Conservation (phyloP, 2,329 filamentous ascomycete genomes). For the Alternaria infectoria region DNA sequence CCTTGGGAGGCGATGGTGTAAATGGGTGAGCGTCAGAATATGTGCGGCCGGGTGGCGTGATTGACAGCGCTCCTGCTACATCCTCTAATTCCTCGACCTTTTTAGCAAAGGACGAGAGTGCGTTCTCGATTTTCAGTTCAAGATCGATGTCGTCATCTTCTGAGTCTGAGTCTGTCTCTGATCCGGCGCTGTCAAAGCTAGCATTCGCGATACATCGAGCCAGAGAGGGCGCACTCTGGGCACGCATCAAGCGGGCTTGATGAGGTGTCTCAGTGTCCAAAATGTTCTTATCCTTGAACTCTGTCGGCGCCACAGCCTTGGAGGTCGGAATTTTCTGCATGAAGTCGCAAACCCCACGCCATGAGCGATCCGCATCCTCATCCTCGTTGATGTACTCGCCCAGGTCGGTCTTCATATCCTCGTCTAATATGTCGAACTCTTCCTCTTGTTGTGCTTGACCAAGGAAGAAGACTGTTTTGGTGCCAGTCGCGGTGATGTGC, state of each 20-base stretch:
- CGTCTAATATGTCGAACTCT: not conserved
- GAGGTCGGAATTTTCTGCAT: not conserved
- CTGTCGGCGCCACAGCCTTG: not conserved
- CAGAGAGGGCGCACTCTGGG: not conserved
- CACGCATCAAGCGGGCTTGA: not conserved
- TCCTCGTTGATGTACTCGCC: not conserved
- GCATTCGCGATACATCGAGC: constrained; percentile 7
- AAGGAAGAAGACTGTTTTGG: constrained; percentile 3
- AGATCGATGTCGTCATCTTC: not conserved
- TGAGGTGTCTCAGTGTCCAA: not conserved
- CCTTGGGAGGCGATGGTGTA: not conserved
- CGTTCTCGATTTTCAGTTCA: not conserved
- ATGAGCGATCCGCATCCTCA: not conserved
- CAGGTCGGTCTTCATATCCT: not conserved
- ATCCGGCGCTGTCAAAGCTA: not conserved
- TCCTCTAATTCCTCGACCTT: not conserved
- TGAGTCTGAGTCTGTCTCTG: not conserved
- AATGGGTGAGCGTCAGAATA: not conserved
- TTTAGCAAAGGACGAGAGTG: not conserved
- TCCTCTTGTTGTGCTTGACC: not conserved
- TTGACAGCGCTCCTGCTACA: not conserved
- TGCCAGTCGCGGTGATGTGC: constrained; percentile 5
- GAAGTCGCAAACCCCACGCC: not conserved
- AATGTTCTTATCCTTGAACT: not conserved
- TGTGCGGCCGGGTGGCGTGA: not conserved